Percentiles rank a stretch among this genome's conserved stretches.
phyloP scores from a whole-genome alignment of 306 rosid genomes.

The Carpinus fangiana region DNA sequence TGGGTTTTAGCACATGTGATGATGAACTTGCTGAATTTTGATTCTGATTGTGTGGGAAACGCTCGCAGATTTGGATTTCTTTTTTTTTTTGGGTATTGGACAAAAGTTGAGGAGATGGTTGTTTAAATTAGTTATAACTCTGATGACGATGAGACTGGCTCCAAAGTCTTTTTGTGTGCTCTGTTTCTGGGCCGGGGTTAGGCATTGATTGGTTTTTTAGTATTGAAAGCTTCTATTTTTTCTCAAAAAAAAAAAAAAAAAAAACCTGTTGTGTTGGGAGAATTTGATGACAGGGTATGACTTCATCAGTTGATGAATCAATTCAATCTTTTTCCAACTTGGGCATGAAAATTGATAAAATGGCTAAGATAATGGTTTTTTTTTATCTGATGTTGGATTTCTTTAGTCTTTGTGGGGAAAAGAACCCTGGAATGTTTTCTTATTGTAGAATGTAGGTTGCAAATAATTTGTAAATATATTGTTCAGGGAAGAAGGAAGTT shows the following conservation, averaged over 20 bases:
- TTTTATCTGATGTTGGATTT: not conserved
- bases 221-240: not conserved
- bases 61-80: slow-evolving; percentile 1
- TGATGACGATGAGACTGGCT: slow-evolving; percentile 7
- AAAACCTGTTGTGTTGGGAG: not conserved
- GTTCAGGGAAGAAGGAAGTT: not conserved
- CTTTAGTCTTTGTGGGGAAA: not conserved
- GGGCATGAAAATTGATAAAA: not conserved
- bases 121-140: not conserved
- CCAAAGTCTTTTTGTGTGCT: slow-evolving; percentile 15
- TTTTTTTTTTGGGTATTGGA: not conserved
- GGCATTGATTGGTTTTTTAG: slow-evolving; percentile 14
- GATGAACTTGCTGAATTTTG: slow-evolving; percentile 16
- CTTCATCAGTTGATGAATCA: not conserved
- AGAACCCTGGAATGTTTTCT: not conserved
- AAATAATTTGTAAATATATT: not conserved
- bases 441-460: not conserved
- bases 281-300: not conserved
- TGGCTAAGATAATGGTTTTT: not conserved
- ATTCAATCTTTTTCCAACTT: not conserved
- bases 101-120: not conserved
- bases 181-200: slow-evolving; percentile 10
- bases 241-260: too few relatives aligned
- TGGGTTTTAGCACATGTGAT: slow-evolving; percentile 23
- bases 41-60: not conserved